Evolutionary conservation across 1,284 basidiomycete genomes (phyloP).

Genomic region (Naganishia cerealis): DNA sequence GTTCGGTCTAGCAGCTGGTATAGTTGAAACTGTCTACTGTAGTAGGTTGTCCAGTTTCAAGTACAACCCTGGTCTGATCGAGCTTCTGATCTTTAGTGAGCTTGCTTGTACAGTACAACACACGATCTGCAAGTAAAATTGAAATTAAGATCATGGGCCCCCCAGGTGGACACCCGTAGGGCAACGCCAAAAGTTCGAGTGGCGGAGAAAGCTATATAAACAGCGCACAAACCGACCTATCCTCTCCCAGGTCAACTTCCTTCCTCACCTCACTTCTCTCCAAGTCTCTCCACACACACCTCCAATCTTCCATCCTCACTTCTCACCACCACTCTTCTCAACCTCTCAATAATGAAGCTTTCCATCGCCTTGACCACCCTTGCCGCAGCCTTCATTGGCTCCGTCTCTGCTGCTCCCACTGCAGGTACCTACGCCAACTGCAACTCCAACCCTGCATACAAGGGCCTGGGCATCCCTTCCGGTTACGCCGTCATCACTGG

Average conservation of each 20-base stretch:
- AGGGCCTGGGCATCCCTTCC: background rate
- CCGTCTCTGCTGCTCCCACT: slow-evolving; percentile 17
- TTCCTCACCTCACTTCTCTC: slow-evolving; percentile 5
- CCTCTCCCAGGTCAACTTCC: background rate
- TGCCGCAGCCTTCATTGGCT: slow-evolving; percentile 15
- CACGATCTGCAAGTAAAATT: too few relatives aligned
- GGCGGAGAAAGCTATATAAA: background rate
- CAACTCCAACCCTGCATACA: slow-evolving; percentile 11
- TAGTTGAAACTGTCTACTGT: too few relatives aligned
- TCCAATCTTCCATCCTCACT: background rate
- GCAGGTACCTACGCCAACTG: slow-evolving; percentile 18
- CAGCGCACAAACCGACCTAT: background rate
- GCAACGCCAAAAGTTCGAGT: too few relatives aligned
- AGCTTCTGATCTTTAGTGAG: too few relatives aligned
- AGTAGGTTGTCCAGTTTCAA: too few relatives aligned
- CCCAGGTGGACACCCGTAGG: too few relatives aligned
- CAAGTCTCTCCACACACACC: slow-evolving; percentile 1
- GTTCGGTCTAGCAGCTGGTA: too few relatives aligned
- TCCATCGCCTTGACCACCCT: slow-evolving; percentile 19
- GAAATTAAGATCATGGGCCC: too few relatives aligned
- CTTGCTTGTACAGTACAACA: too few relatives aligned
- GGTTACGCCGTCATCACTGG: slow-evolving; percentile 13
- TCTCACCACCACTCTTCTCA: background rate
- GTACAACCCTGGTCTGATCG: too few relatives aligned
- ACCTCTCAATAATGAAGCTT: slow-evolving; percentile 27